Conservation (phyloP, 495 filamentous ascomycete species). For the Schizothecium vesticola region DNA sequence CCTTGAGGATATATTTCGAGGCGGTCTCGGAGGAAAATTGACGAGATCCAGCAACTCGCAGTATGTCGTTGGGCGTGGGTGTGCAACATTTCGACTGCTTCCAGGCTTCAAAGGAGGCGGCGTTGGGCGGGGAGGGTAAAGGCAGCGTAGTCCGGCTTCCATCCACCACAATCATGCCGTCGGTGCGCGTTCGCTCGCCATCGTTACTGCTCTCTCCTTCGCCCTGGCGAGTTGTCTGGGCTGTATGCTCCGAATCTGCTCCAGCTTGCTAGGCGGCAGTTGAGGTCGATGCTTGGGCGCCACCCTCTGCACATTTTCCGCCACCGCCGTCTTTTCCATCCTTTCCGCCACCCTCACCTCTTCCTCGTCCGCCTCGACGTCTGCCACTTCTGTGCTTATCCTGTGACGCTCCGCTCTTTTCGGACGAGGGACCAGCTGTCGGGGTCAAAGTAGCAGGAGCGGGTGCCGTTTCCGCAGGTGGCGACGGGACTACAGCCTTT, state of each 20-base stretch:
- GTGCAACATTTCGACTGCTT: background rate
- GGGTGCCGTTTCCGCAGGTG: background rate
- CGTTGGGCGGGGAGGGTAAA: background rate
- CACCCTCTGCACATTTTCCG: background rate
- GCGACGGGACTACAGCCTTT: background rate
- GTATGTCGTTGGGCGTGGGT: background rate
- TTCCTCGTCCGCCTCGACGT: constrained; percentile 20
- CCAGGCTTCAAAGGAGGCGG: background rate
- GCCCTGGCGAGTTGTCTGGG: background rate
- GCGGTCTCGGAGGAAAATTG: background rate
- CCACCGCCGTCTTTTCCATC: constrained; percentile 13
- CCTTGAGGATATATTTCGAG: background rate
- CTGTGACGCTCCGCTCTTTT: constrained; percentile 14
- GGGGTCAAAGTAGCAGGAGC: background rate
- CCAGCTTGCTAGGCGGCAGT: background rate
- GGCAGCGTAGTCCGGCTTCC: background rate
- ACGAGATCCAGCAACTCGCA: background rate
- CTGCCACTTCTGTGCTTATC: constrained; percentile 9
- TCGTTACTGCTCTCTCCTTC: background rate
- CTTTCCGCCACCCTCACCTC: constrained; percentile 9
- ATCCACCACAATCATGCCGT: background rate
- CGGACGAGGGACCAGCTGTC: background rate
- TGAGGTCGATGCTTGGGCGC: background rate
- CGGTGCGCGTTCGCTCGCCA: background rate
- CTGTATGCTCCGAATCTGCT: background rate